phyloP scores from a whole-genome alignment of 306 rosid species.

The Prunus armeniaca region DNA sequence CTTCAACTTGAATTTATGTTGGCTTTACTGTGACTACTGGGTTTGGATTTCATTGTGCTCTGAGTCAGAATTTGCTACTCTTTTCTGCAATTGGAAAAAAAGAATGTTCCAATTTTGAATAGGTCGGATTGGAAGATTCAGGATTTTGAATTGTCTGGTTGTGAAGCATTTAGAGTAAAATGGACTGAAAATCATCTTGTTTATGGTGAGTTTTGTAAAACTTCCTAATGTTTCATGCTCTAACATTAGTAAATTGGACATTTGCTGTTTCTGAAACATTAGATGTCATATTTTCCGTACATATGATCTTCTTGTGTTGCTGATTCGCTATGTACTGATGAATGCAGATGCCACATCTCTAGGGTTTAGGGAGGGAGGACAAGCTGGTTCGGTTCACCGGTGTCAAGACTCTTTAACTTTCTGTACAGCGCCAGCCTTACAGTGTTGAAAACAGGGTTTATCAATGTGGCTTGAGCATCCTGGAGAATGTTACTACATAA shows the following conservation, averaged over 20 bases:
- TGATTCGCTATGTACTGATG: background rate
- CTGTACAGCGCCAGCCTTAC: background rate
- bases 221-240: too few relatives aligned
- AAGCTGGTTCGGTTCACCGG: background rate
- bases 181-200: background rate
- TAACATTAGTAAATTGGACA: too few relatives aligned
- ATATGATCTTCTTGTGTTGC: background rate
- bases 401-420: slow-evolving; percentile 14
- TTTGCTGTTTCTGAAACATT: background rate
- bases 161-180: background rate
- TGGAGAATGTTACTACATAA: background rate
- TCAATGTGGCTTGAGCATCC: background rate
- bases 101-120: background rate
- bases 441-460: background rate
- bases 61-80: too few relatives aligned
- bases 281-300: background rate
- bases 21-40: background rate
- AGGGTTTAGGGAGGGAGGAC: background rate
- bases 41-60: too few relatives aligned
- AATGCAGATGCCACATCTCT: slow-evolving; percentile 28
- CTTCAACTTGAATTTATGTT: background rate
- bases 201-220: too few relatives aligned
- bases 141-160: background rate
- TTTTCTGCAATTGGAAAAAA: too few relatives aligned
- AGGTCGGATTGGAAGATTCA: background rate